Conservation (phyloP, 2,329 filamentous ascomycete genomes). For the Penicillium sp. region DNA sequence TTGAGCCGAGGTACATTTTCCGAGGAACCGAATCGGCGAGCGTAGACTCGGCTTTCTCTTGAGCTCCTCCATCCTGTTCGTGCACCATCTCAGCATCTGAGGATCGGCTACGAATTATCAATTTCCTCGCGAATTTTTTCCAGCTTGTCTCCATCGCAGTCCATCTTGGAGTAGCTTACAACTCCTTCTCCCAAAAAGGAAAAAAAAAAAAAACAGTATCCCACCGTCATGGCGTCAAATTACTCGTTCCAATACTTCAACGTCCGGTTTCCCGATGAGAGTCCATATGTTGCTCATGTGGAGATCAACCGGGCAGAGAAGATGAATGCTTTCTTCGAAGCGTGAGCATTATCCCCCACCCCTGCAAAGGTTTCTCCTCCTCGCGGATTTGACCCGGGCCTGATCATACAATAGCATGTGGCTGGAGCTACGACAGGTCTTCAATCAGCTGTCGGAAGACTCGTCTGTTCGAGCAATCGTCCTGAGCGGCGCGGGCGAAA, state of each 20-base stretch:
- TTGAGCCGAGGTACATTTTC: slow-evolving; percentile 10
- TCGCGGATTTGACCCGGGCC: slow-evolving; percentile 1
- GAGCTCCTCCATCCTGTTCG: neutral
- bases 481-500: slow-evolving; percentile 72
- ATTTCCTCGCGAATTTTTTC: too few relatives aligned
- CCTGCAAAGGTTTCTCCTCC: neutral
- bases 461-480: slow-evolving; percentile 69
- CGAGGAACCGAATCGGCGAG: neutral
- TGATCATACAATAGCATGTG: slow-evolving; percentile 57
- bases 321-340: slow-evolving; percentile 78
- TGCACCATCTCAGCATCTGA: too few relatives aligned
- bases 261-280: slow-evolving; percentile 56
- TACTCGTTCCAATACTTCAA: slow-evolving; percentile 56
- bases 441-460: slow-evolving; percentile 65
- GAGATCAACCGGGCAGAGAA: slow-evolving; percentile 84
- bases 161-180: too few relatives aligned
- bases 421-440: slow-evolving; percentile 69
- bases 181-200: too few relatives aligned
- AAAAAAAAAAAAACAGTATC: neutral
- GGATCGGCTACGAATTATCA: too few relatives aligned
- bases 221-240: slow-evolving; percentile 19
- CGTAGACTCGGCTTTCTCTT: neutral
- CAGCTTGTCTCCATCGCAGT: too few relatives aligned
- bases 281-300: slow-evolving; percentile 74
- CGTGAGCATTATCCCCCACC: slow-evolving; percentile 36